These are phyloP conservation scores for Pleurotus cornucopiae DNA, from an alignment of 768 basidiomycete genomes.

Conservation along the genomic window DNA sequence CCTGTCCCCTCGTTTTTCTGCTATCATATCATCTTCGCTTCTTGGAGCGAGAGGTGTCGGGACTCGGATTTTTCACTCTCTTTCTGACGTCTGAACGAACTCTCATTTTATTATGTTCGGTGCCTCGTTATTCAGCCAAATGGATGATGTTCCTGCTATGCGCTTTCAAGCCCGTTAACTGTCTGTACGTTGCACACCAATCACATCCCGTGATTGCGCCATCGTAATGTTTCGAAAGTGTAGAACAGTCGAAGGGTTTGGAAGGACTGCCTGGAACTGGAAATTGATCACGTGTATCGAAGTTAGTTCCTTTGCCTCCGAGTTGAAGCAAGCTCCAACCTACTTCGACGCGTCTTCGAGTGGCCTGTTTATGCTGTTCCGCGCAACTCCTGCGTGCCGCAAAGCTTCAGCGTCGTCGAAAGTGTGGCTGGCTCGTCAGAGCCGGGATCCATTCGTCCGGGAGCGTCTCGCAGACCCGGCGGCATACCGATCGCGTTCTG, in stretches of 20 bases:
- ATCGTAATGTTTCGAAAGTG: no score
- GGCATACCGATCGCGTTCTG: conserved; percentile 78
- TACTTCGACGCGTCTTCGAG: no score
- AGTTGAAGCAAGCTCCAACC: no score
- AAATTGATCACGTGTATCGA: no score
- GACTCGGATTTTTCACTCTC: not conserved
- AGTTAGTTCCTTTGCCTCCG: no score
- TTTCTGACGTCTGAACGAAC: not conserved
- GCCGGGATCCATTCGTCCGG: conserved; percentile 67
- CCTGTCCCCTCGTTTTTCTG: conserved; percentile 1
- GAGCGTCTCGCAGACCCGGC: conserved; percentile 34
- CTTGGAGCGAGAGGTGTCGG: not conserved
- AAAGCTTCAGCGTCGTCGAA: conserved; percentile 38
- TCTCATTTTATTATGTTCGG: not conserved
- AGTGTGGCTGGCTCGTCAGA: conserved; percentile 69
- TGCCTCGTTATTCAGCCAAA: not conserved
- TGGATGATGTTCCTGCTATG: not conserved
- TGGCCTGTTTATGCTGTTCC: conserved; percentile 15
- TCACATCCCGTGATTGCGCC: conserved; percentile 1
- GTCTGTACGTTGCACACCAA: not conserved
- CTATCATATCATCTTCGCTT: not conserved
- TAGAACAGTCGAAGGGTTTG: no score
- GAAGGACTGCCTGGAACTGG: no score
- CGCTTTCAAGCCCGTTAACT: not conserved
- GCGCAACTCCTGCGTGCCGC: conserved; percentile 14